Evolutionary conservation across 2,329 filamentous ascomycete species (phyloP), one percentile per base, ranked within the genome.

Genomic region (Clarireedia hainanense): DNA sequence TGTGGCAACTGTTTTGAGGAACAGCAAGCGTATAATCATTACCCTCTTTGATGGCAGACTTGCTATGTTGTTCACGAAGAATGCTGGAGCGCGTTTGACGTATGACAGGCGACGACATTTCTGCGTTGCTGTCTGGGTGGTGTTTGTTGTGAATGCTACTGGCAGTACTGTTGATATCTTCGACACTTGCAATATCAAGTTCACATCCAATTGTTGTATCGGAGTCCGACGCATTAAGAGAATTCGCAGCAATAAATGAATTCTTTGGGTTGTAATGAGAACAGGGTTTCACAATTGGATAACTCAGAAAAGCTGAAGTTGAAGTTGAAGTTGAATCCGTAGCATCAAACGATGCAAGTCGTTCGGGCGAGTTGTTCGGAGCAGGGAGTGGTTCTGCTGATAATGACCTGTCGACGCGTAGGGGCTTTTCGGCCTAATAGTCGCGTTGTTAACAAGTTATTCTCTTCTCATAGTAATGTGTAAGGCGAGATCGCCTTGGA

Each of bases 341-440:
- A 15, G 52, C 52, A n/a, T 45, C 37, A 36, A 50, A 37, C n/a
- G 50, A 50, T 27, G 26, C 40, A 10, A 30, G 52, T 30, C 37
- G 46, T 26, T 49, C 52, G 15, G 45, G 52, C 4, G 52, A 50
- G 5, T 37, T 36, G 37, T 23, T 27, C 2, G 42, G 10, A 37
- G 46, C 46, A 20, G 36, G 34, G 43, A 55, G 23, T 26, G 52
- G 39, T 20, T 42, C 40, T 4, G 45, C 34, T 15, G 52, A 43
- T 12, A 54, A 54, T 30, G 30, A 15, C 17, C 49, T 54, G 14
- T 54, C 48, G 34, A 54, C 17, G 15, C 23, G 39, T 4, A 15
- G 37, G 27, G 34, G 27, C 34, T 20, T 50, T 37, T n/a, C 23
- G 34, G 14, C 15, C 23, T 34, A 36, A 24, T 27, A 15, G 15